These are phyloP conservation scores for Salinomyces thailandicus DNA, from an alignment of 2,329 filamentous ascomycete genomes.

Conservation along the genomic window DNA sequence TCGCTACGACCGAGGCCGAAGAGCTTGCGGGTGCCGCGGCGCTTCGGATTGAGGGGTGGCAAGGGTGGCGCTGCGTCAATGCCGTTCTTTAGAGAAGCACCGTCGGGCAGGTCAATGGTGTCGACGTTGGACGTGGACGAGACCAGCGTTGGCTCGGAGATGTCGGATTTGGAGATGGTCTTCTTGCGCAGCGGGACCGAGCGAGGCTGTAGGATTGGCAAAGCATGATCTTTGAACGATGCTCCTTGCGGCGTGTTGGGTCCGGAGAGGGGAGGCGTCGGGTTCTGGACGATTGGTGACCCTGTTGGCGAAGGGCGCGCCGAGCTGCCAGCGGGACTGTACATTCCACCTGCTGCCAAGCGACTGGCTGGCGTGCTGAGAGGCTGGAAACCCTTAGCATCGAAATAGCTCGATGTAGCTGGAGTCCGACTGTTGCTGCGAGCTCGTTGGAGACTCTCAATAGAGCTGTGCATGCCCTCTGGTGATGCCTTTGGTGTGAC, in stretches of 20 bases:
- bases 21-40: conserved; percentile 35
- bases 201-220: conserved; percentile 31
- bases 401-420: conserved; percentile 18
- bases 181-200: conserved; percentile 44
- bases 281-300: conserved; percentile 23
- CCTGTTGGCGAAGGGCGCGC: conserved; percentile 7
- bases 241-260: conserved; percentile 33
- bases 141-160: conserved; percentile 49
- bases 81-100: conserved; percentile 45
- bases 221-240: conserved; percentile 13
- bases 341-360: conserved; percentile 8
- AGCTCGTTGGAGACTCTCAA: conserved; percentile 7
- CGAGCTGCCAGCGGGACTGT: conserved; percentile 10
- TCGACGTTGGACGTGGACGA: conserved; percentile 49
- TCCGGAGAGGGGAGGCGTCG: conserved; percentile 44
- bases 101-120: conserved; percentile 46
- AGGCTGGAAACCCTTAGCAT: conserved; percentile 10
- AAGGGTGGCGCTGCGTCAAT: conserved; percentile 40
- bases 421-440: conserved; percentile 14
- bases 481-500: conserved; percentile 21
- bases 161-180: conserved; percentile 49
- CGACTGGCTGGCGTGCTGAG: conserved; percentile 2
- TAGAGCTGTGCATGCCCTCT: conserved; percentile 6
- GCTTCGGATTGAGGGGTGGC: conserved; percentile 50
- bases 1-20: conserved; percentile 17